A percentile compares a stretch with the other conserved stretches of the same genome.
phyloP scores from a whole-genome alignment of 2,329 filamentous ascomycete species.

The Cordyceps tenuipes region DNA sequence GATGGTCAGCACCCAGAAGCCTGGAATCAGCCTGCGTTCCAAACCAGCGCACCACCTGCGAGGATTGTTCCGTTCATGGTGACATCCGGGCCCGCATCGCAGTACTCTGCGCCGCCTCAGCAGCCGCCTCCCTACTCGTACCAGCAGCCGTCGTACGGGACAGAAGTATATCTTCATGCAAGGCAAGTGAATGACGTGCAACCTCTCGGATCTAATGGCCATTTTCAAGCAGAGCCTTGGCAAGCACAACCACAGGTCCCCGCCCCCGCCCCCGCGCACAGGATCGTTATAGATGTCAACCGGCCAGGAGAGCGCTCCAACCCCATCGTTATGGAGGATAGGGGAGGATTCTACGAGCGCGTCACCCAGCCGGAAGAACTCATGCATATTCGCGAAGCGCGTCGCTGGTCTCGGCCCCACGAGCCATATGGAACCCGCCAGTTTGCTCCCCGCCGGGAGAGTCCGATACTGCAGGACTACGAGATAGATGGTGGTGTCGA shows the following conservation, averaged over 20 bases:
- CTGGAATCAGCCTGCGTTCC: neutral
- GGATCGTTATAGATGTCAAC: constrained; percentile 24
- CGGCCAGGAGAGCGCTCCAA: constrained; percentile 24
- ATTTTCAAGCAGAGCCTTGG: neutral
- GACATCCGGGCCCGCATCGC: neutral
- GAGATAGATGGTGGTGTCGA: constrained; percentile 7
- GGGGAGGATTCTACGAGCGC: constrained; percentile 30
- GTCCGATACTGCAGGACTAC: constrained; percentile 5
- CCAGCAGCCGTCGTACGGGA: neutral
- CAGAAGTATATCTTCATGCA: neutral
- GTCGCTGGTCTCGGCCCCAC: constrained; percentile 4
- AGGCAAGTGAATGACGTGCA: constrained; percentile 5
- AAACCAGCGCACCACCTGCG: neutral
- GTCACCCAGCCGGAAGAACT: constrained; percentile 17
- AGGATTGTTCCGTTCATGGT: neutral
- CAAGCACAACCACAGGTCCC: constrained; percentile 14
- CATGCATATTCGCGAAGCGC: constrained; percentile 13
- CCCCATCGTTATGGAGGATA: constrained; percentile 32
- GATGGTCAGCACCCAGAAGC: constrained; percentile 13
- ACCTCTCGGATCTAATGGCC: neutral
- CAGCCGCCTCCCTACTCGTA: neutral
- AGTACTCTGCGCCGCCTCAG: neutral
- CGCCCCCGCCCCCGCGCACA: constrained; percentile 18
- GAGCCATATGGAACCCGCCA: constrained; percentile 1
- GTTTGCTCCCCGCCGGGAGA: neutral